These are phyloP conservation scores for Luvunga scandens DNA, from an alignment of 345 rosid genomes.

Conservation along the genomic window DNA sequence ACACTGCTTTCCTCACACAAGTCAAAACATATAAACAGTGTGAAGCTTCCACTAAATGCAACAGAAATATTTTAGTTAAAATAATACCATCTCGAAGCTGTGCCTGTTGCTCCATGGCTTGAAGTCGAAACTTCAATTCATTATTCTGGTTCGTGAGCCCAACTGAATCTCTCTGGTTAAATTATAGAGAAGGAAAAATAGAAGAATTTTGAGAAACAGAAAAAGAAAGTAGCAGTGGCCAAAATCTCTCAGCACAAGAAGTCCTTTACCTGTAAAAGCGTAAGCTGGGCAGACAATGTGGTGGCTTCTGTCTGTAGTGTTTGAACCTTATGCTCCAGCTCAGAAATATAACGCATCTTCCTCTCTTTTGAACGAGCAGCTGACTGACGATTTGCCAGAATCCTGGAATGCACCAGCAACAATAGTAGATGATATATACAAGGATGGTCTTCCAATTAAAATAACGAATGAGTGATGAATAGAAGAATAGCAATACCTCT, in stretches of 20 bases:
- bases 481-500: conserved; percentile 46
- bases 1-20: not conserved
- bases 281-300: conserved; percentile 91
- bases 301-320: conserved; percentile 97
- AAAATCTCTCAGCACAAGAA: not conserved
- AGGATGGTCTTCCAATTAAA: not conserved
- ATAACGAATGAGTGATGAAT: not conserved
- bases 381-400: conserved; percentile 90
- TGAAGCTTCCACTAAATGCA: not conserved
- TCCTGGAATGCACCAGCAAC: conserved; percentile 40
- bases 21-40: not conserved
- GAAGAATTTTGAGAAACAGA: conserved; percentile 5
- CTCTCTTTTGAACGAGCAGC: conserved; percentile 98
- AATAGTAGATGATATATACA: not conserved
- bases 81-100: conserved; percentile 82
- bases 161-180: conserved; percentile 75
- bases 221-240: not conserved
- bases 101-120: conserved; percentile 98
- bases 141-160: conserved; percentile 92
- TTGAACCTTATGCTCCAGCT: conserved; percentile 95
- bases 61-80: not conserved
- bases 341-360: conserved; percentile 89
- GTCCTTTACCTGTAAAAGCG: conserved; percentile 69
- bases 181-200: conserved; percentile 7
- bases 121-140: conserved; percentile 90